Evolutionary conservation across 2,329 filamentous ascomycete species (phyloP).

Genomic region (Ophiostoma tasmaniense): DNA sequence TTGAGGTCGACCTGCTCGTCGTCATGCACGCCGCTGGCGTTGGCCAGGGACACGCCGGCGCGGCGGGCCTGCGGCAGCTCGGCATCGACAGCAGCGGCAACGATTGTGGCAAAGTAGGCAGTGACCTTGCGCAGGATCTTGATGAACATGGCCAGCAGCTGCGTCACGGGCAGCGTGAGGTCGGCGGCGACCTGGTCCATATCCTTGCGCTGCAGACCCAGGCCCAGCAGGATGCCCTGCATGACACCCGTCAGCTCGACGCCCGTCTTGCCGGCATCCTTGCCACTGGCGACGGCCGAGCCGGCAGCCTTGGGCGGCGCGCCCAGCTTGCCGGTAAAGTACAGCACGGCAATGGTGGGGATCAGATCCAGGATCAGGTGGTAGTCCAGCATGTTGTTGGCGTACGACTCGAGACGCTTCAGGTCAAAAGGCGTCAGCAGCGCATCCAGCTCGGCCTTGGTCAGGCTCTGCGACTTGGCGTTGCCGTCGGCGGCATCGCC

Average conservation of each 20-base stretch:
- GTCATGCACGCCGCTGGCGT: conserved; percentile 58
- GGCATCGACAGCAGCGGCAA: conserved; percentile 64
- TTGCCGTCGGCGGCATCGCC: conserved; percentile 50
- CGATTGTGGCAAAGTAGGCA: conserved; percentile 63
- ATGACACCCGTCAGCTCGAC: conserved; percentile 76
- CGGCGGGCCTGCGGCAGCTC: conserved; percentile 46
- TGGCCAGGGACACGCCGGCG: conserved; percentile 49
- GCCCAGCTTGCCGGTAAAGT: conserved; percentile 72
- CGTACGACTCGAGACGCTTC: conserved; percentile 89
- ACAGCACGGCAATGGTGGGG: conserved; percentile 70
- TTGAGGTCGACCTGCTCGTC: conserved; percentile 57
- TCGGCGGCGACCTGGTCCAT: conserved; percentile 75
- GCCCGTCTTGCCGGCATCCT: conserved; percentile 24
- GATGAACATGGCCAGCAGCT: conserved; percentile 92
- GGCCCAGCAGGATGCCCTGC: conserved; percentile 75
- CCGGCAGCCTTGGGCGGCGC: conserved; percentile 16
- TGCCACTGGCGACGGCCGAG: not conserved
- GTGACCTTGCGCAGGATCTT: conserved; percentile 89
- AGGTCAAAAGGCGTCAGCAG: conserved; percentile 85
- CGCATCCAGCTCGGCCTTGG: conserved; percentile 66
- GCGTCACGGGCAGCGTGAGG: conserved; percentile 61
- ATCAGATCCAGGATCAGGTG: conserved; percentile 93
- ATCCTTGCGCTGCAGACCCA: conserved; percentile 84
- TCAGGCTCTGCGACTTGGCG: conserved; percentile 39
- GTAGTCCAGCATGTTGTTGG: conserved; percentile 95